Conservation (phyloP, 306 rosid species). For the Inga leiocalycina region DNA sequence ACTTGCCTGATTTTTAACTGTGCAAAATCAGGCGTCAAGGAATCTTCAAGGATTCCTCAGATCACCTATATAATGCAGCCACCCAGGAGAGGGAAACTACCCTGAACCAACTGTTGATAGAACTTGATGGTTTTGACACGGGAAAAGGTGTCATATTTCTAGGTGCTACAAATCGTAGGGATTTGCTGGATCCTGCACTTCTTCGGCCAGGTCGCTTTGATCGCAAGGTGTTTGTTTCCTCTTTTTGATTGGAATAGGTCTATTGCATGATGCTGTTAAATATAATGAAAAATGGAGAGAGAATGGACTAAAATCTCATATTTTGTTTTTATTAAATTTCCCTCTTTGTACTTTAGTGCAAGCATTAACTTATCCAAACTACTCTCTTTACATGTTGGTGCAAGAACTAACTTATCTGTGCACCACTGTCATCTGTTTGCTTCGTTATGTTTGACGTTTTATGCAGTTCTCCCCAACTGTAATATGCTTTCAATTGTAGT, state of each 20-base stretch:
- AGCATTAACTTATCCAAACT: conserved; percentile 12
- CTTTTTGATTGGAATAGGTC: conserved; percentile 25
- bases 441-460: conserved; percentile 33
- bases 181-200: conserved; percentile 97
- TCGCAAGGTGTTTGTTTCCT: conserved; percentile 75
- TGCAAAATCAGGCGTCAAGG: conserved; percentile 89
- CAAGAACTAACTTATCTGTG: conserved; percentile 17
- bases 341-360: conserved; percentile 26
- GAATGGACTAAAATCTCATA: conserved; percentile 3
- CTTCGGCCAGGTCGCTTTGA: conserved; percentile 99
- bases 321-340: conserved; percentile 28
- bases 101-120: conserved; percentile 90
- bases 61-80: conserved; percentile 86
- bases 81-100: conserved; percentile 99
- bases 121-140: conserved; percentile 99
- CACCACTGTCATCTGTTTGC: conserved; percentile 8
- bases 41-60: conserved; percentile 78
- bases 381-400: conserved; percentile 27
- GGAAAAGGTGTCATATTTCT: conserved; percentile 99
- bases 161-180: conserved; percentile 97
- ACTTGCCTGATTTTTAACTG: conserved; percentile 36
- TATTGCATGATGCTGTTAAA: conserved; percentile 16
- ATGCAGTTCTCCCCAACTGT: conserved; percentile 28
- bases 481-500: conserved; percentile 32
- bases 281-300: conserved; percentile 24